phyloP scores from a whole-genome alignment of 345 rosid species.

The Crucihimalaya himalaica region DNA sequence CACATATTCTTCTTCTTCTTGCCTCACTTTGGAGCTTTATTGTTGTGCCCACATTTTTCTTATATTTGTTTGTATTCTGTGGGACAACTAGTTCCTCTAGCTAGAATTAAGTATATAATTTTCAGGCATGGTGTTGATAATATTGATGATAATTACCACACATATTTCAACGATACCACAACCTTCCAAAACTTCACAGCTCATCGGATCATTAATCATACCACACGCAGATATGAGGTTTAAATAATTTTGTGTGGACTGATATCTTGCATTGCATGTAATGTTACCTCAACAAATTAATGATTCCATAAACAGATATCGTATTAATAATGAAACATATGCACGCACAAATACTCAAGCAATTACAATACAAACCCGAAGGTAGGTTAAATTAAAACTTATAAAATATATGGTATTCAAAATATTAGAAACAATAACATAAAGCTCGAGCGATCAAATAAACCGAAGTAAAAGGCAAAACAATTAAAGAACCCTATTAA shows the following conservation, averaged over 20 bases:
- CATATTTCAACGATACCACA: neutral
- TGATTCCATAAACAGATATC: conserved; percentile 14
- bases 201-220: conserved; percentile 23
- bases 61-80: neutral
- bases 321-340: conserved; percentile 16
- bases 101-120: neutral
- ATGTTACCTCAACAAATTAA: conserved; percentile 1
- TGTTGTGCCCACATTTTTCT: conserved; percentile 7
- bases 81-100: neutral
- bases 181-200: conserved; percentile 28
- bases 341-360: conserved; percentile 27
- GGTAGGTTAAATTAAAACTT: neutral
- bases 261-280: neutral
- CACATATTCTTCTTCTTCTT: neutral
- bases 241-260: neutral
- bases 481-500: conserved; percentile 3
- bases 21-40: neutral
- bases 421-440: conserved; percentile 21
- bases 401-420: neutral
- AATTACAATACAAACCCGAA: conserved; percentile 21
- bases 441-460: neutral
- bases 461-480: conserved; percentile 8
- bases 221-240: conserved; percentile 19
- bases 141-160: conserved; percentile 15
- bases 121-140: too few relatives aligned